Conservation (phyloP, 495 filamentous ascomycete species). For the Penicillium ucsense region DNA sequence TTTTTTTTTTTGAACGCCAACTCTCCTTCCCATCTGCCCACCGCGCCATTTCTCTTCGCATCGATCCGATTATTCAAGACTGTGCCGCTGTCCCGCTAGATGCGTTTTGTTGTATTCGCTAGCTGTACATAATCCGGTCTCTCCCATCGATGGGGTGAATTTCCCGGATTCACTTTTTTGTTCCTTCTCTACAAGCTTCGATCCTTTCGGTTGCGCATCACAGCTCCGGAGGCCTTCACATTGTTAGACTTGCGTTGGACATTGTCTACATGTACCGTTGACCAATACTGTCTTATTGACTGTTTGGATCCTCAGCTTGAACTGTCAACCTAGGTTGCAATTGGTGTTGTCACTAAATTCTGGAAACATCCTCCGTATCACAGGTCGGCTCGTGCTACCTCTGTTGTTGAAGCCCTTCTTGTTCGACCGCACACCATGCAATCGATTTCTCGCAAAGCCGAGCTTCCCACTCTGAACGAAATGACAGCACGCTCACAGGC, state of each 20-base stretch:
- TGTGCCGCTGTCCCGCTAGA: constrained; percentile 5
- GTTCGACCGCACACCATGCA: constrained; percentile 7
- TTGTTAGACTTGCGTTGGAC: too few relatives aligned
- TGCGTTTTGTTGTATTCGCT: neutral
- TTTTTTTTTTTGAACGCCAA: neutral
- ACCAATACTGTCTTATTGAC: too few relatives aligned
- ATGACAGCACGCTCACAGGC: constrained; percentile 9
- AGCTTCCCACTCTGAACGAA: constrained; percentile 12
- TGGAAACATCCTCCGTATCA: too few relatives aligned
- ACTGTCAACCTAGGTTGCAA: too few relatives aligned
- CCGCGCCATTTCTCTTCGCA: constrained; percentile 5
- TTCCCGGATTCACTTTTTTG: neutral
- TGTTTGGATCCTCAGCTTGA: too few relatives aligned
- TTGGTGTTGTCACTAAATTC: too few relatives aligned
- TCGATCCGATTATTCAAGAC: constrained; percentile 10
- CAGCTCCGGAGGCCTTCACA: too few relatives aligned
- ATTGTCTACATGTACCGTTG: too few relatives aligned
- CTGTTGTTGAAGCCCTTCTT: neutral
- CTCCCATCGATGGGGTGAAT: neutral
- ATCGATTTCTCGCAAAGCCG: constrained; percentile 13
- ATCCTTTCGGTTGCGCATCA: neutral
- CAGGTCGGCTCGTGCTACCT: neutral
- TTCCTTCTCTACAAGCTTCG: constrained; percentile 3
- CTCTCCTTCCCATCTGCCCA: neutral
- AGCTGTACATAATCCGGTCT: constrained; percentile 9